Evolutionary conservation across 371 early-diverging fungal species (phyloP).

Genomic region (Entomophthora muscae): DNA sequence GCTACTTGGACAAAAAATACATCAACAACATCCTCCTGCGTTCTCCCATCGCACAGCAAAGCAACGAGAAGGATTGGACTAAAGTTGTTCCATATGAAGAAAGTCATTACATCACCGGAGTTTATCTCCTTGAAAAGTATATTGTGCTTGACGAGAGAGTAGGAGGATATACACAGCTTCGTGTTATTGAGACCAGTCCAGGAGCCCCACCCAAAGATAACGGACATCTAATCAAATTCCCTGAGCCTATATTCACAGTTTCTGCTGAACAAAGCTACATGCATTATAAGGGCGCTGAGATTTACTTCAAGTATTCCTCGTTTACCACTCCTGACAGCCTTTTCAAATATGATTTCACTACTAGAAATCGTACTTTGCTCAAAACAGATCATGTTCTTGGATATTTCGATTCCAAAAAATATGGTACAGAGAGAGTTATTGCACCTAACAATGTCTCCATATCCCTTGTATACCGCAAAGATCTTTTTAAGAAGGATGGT

Average conservation of each 20-base stretch:
- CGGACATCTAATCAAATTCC: conserved; percentile 14
- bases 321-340: not conserved
- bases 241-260: not conserved
- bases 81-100: not conserved
- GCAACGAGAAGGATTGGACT: conserved; percentile 13
- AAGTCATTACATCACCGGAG: not conserved
- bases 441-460: not conserved
- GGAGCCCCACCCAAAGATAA: too few relatives aligned
- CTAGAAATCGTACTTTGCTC: conserved; percentile 21
- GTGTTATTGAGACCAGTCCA: conserved; percentile 15
- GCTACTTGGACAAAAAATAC: conserved; percentile 16
- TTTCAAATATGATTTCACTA: conserved; percentile 16
- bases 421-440: not conserved
- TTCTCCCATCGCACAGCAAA: conserved; percentile 29
- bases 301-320: not conserved
- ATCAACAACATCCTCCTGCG: conserved; percentile 30
- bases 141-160: conserved; percentile 34
- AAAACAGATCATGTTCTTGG: conserved; percentile 25
- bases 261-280: not conserved
- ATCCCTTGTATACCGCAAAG: not conserved
- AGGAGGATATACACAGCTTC: conserved; percentile 36
- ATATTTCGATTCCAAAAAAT: not conserved
- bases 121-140: conserved; percentile 9
- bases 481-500: conserved; percentile 3
- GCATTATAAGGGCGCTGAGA: not conserved